These are phyloP conservation scores for Tylopilus vinaceipallidus DNA, from an alignment of 768 basidiomycete species.

Conservation along the genomic window DNA sequence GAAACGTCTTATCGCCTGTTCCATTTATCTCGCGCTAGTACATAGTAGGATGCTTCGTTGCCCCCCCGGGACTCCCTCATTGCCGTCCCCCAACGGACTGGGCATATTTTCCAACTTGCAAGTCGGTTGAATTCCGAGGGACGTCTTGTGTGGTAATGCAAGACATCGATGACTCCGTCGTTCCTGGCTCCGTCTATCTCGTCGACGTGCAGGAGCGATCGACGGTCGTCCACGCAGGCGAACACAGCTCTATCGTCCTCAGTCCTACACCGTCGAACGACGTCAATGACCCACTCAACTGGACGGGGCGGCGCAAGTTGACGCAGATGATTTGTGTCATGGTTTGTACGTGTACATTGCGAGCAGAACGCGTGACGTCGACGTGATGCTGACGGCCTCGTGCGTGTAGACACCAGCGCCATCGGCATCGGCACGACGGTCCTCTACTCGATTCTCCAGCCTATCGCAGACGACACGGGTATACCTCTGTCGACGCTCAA, in stretches of 20 bases:
- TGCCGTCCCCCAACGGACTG: too few species aligned
- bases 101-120: background rate
- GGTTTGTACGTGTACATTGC: conserved; percentile 13
- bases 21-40: background rate
- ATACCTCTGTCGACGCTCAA: conserved; percentile 20
- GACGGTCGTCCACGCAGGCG: conserved; percentile 11
- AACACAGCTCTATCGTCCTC: conserved; percentile 19
- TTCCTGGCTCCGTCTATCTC: conserved; percentile 25
- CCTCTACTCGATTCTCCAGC: conserved; percentile 19
- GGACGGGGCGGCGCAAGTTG: conserved; percentile 15
- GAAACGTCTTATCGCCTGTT: background rate
- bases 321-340: conserved; percentile 14
- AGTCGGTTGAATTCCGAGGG: background rate
- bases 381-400: background rate
- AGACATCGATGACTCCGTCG: conserved; percentile 17
- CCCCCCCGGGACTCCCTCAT: background rate
- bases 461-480: conserved; percentile 16
- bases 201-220: conserved; percentile 22
- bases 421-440: conserved; percentile 19
- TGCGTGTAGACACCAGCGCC: conserved; percentile 12
- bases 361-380: background rate
- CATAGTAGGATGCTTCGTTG: background rate
- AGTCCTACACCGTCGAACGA: conserved; percentile 26
- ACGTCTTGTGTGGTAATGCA: background rate
- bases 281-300: conserved; percentile 24